phyloP scores from a whole-genome alignment of 768 basidiomycete genomes.

The Boletus rubropictus region DNA sequence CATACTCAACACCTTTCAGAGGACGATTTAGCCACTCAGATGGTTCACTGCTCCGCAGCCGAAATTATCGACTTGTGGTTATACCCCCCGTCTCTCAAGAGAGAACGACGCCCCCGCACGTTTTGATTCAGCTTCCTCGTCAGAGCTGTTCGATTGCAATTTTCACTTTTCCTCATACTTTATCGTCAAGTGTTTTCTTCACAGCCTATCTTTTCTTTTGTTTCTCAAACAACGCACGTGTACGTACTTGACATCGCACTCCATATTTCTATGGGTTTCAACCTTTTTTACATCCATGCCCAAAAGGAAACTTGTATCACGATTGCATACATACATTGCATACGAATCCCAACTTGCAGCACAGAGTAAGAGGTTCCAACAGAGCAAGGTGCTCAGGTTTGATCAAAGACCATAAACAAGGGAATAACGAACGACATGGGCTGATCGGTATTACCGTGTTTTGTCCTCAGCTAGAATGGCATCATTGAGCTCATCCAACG shows the following conservation, averaged over 20 bases:
- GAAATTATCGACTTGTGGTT: not conserved
- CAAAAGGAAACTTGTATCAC: constrained; percentile 11
- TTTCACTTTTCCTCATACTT: not conserved
- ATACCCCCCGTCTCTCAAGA: constrained; percentile 1
- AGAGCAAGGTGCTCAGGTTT: not conserved
- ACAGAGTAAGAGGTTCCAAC: not conserved
- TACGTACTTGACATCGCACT: constrained; percentile 2
- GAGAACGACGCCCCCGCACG: not conserved
- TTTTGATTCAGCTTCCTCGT: not conserved
- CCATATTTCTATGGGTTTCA: not conserved
- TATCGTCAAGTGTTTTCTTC: not conserved
- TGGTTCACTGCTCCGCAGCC: not conserved
- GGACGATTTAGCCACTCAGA: constrained; percentile 44
- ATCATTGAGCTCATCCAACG: constrained; percentile 91
- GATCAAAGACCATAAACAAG: not conserved
- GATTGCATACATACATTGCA: constrained; percentile 8
- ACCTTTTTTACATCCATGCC: not conserved
- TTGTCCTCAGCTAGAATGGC: constrained; percentile 69
- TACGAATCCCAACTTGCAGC: not conserved
- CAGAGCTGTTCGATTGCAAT: not conserved
- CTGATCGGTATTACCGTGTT: constrained; percentile 18
- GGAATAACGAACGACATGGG: not conserved
- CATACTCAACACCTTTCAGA: constrained; percentile 31
- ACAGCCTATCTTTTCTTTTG: not conserved
- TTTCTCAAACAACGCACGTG: not conserved